Evolutionary conservation across 345 rosid genomes (phyloP).

Genomic region (Ailanthus altissimus): DNA sequence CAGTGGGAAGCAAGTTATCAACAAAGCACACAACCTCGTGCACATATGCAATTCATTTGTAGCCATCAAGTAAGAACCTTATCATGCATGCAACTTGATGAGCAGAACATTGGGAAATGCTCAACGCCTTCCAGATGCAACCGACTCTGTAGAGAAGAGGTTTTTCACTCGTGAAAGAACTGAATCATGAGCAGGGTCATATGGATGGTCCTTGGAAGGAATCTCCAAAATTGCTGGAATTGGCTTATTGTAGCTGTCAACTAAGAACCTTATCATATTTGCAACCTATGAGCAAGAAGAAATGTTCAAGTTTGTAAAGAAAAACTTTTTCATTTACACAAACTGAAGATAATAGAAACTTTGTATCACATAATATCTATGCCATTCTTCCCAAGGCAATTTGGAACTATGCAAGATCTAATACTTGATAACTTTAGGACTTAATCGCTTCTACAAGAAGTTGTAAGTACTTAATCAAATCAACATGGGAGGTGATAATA

Average conservation of each 20-base stretch:
- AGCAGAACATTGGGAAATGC: neutral
- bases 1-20: neutral
- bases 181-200: slow-evolving; percentile 30
- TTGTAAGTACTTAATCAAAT: neutral
- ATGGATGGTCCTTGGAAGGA: slow-evolving; percentile 30
- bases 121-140: slow-evolving; percentile 24
- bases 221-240: slow-evolving; percentile 37
- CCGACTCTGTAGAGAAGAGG: slow-evolving; percentile 20
- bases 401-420: neutral
- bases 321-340: neutral
- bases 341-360: neutral
- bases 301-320: neutral
- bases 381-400: neutral
- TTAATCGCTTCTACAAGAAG: neutral
- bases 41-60: neutral
- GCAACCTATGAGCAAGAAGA: slow-evolving; percentile 18
- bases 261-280: slow-evolving; percentile 30
- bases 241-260: slow-evolving; percentile 30
- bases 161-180: slow-evolving; percentile 35
- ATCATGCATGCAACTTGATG: slow-evolving; percentile 22
- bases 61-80: slow-evolving; percentile 4
- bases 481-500: neutral
- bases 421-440: neutral
- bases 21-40: neutral
- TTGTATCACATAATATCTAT: neutral